phyloP scores from a whole-genome alignment of 495 filamentous ascomycete species.

The Penicillium simplicissimum region DNA sequence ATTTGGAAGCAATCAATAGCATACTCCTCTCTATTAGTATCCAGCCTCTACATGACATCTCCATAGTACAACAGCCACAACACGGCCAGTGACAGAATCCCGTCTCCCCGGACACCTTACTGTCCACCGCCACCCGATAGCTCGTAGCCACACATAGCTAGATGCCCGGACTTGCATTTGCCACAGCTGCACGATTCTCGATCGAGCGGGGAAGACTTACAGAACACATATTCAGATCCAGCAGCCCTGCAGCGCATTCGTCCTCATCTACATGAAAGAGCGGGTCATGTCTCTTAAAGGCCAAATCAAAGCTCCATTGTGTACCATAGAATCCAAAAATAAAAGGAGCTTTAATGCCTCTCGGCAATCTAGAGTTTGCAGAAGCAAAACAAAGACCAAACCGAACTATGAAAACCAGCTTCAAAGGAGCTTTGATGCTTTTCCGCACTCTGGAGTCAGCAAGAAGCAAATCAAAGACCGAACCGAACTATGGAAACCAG shows the following conservation, averaged over 20 bases:
- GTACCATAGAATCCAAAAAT: not conserved
- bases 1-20: not conserved
- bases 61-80: not conserved
- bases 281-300: not conserved
- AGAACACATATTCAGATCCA: not conserved
- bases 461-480: not conserved
- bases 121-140: slow-evolving; percentile 5
- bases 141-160: slow-evolving; percentile 5
- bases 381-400: not conserved
- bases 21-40: not conserved
- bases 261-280: no score
- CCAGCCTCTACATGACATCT: not conserved
- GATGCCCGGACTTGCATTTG: not conserved
- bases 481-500: slow-evolving; percentile 8
- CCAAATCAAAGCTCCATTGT: not conserved
- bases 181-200: slow-evolving; percentile 10
- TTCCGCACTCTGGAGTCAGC: not conserved
- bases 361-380: no score
- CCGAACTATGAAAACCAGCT: slow-evolving; percentile 3
- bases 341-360: not conserved
- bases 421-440: not conserved
- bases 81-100: not conserved
- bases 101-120: not conserved
- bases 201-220: not conserved
- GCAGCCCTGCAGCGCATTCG: no score